Percentiles rank a stretch among this genome's conserved stretches.
These are phyloP conservation scores for Neospora caninum DNA, from an alignment of 169 alveolate genomes.

Conservation along the genomic window DNA sequence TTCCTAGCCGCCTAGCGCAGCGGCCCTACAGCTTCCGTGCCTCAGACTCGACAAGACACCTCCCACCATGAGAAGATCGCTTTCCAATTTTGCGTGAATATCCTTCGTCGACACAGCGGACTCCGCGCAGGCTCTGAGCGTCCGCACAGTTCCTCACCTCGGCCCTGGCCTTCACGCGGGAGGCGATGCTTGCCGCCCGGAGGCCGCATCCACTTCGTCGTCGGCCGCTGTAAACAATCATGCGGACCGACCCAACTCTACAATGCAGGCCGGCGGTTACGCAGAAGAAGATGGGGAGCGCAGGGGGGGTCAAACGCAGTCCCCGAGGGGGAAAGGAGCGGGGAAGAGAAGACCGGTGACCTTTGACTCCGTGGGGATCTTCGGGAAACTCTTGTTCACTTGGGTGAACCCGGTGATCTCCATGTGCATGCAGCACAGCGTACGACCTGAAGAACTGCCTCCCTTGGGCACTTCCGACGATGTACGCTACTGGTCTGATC, in stretches of 20 bases:
- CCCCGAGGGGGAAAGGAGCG: background rate
- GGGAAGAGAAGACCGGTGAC: background rate
- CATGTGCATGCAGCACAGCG: constrained; percentile 31
- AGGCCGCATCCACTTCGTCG: too few species aligned
- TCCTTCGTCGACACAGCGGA: too few species aligned
- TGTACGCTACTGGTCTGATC: background rate
- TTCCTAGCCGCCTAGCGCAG: too few species aligned
- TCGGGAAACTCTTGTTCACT: constrained; percentile 22
- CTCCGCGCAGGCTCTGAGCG: too few species aligned
- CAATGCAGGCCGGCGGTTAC: background rate
- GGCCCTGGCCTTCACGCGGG: too few species aligned
- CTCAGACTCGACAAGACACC: too few species aligned
- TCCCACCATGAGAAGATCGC: too few species aligned
- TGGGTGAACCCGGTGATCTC: constrained; percentile 52
- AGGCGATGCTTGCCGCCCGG: too few species aligned
- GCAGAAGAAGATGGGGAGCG: background rate
- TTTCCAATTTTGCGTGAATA: too few species aligned
- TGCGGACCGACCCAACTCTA: background rate
- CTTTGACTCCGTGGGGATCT: constrained; percentile 39
- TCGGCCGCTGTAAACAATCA: background rate
- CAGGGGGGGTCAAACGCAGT: background rate
- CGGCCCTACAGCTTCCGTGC: too few species aligned
- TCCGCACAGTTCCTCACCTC: too few species aligned
- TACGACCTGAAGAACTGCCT: constrained; percentile 53
- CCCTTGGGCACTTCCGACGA: constrained; percentile 25